Evolutionary conservation across 2,329 filamentous ascomycete species (phyloP).

Genomic region (Ceratocystis smalleyi): DNA sequence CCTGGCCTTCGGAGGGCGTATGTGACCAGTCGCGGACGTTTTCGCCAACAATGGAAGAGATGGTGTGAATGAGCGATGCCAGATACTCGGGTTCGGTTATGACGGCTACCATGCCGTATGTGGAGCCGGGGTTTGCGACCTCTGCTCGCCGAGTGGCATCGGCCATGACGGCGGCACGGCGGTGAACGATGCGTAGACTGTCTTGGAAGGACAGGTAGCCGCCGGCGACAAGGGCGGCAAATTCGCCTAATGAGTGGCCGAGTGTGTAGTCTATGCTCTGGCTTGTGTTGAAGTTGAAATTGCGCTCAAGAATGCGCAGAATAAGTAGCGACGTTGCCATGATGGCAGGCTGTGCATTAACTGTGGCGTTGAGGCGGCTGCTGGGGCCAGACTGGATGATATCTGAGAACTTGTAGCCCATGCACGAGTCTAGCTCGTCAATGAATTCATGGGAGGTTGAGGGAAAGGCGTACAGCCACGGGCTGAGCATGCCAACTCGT

Average conservation of each 20-base stretch:
- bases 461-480: conserved; percentile 80
- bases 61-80: conserved; percentile 49
- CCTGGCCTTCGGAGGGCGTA: conserved; percentile 61
- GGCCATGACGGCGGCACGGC: conserved; percentile 70
- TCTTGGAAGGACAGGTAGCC: conserved; percentile 66
- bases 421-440: conserved; percentile 62
- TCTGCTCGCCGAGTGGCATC: conserved; percentile 53
- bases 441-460: conserved; percentile 58
- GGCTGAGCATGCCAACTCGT: conserved; percentile 69
- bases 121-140: conserved; percentile 48
- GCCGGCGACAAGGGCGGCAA: conserved; percentile 73
- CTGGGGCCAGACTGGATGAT: conserved; percentile 71
- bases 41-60: conserved; percentile 44
- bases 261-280: conserved; percentile 67
- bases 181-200: conserved; percentile 59
- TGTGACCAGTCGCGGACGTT: conserved; percentile 28
- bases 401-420: conserved; percentile 58
- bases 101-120: conserved; percentile 88
- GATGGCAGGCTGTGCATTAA: conserved; percentile 85
- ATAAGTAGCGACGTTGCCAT: conserved; percentile 91
- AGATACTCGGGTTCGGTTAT: conserved; percentile 75
- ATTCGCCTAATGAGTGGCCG: conserved; percentile 85
- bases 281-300: conserved; percentile 60
- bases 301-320: conserved; percentile 67
- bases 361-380: conserved; percentile 59